Conservation (phyloP, 768 basidiomycete species). For the Lanmaoa rubissima region DNA sequence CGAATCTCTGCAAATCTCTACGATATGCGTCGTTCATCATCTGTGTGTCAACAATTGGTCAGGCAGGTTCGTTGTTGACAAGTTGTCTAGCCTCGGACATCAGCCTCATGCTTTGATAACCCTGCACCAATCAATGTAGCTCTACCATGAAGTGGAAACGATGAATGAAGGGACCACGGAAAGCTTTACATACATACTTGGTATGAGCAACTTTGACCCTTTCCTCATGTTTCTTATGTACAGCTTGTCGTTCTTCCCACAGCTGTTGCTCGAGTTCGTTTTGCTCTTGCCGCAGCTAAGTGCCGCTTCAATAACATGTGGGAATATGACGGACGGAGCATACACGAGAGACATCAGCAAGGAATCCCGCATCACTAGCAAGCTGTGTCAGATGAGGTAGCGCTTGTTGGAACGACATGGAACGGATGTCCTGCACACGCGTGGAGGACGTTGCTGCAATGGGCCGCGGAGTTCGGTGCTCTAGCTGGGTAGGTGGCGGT, state of each 20-base stretch:
- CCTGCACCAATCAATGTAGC: constrained; percentile 63
- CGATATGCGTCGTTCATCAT: constrained; percentile 62
- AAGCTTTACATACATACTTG: constrained; percentile 46
- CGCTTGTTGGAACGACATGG: constrained; percentile 65
- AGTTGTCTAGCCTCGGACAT: constrained; percentile 26
- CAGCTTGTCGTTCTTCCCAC: constrained; percentile 63
- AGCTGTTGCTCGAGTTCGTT: constrained; percentile 62
- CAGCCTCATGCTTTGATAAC: constrained; percentile 63
- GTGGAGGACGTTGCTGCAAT: constrained; percentile 3
- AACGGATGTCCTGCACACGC: constrained; percentile 39
- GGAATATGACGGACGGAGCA: constrained; percentile 10
- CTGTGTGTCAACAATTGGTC: constrained; percentile 40
- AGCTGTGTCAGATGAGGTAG: constrained; percentile 64
- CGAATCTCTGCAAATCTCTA: constrained; percentile 65
- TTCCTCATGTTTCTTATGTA: constrained; percentile 65
- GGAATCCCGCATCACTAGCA: constrained; percentile 50
- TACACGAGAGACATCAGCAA: constrained; percentile 53
- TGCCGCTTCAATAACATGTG: constrained; percentile 7
- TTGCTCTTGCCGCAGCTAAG: constrained; percentile 72
- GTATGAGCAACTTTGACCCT: constrained; percentile 66
- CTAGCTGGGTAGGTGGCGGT: constrained; percentile 7
- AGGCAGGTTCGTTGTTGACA: constrained; percentile 5
- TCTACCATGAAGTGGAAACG: constrained; percentile 36
- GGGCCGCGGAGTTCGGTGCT: constrained; percentile 15
- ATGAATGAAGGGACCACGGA: constrained; percentile 2